Percentiles rank a stretch among this genome's conserved stretches.
Evolutionary conservation across 495 filamentous ascomycete species (phyloP).

Genomic region (Sordaria brevicollis): DNA sequence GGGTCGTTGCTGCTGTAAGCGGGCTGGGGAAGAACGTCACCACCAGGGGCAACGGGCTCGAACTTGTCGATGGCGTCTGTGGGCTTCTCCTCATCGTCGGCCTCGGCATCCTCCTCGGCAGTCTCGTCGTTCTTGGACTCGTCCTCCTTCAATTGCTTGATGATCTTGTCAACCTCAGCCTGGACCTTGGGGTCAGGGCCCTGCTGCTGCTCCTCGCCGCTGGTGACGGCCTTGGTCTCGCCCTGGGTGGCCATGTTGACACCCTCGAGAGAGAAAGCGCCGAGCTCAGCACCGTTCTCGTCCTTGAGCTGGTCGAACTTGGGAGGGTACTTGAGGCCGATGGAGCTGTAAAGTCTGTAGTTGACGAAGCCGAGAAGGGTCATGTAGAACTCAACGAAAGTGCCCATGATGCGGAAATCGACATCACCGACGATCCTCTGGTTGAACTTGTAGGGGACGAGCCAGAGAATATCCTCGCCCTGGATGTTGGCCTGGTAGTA

Average conservation of each 20-base stretch:
- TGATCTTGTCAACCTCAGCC: conserved; percentile 44
- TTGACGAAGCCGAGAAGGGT: conserved; percentile 93
- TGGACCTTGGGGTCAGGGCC: conserved; percentile 42
- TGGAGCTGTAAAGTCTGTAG: conserved; percentile 80
- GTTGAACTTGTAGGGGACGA: conserved; percentile 95
- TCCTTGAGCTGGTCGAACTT: conserved; percentile 84
- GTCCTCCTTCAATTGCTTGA: conserved; percentile 38
- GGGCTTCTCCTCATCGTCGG: conserved; percentile 38
- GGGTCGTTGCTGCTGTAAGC: conserved; percentile 44
- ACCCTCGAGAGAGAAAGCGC: conserved; percentile 81
- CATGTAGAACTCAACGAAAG: conserved; percentile 97
- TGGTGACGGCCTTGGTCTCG: conserved; percentile 43
- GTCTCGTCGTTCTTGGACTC: conserved; percentile 33
- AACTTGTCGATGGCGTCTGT: conserved; percentile 80
- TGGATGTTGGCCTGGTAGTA: conserved; percentile 98
- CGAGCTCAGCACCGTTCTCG: conserved; percentile 78
- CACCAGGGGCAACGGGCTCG: conserved; percentile 63
- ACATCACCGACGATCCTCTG: conserved; percentile 86
- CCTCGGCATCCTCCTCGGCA: conserved; percentile 31
- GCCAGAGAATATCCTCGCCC: conserved; percentile 95
- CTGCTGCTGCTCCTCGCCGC: conserved; percentile 31
- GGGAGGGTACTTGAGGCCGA: conserved; percentile 88
- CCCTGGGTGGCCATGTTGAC: conserved; percentile 42
- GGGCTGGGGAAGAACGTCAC: conserved; percentile 81
- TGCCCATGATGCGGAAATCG: conserved; percentile 97